Percentiles rank a stretch among this genome's conserved stretches.
Conservation (phyloP, 176 grass and related monocot genomes). For the Coix lacrymajobi region DNA sequence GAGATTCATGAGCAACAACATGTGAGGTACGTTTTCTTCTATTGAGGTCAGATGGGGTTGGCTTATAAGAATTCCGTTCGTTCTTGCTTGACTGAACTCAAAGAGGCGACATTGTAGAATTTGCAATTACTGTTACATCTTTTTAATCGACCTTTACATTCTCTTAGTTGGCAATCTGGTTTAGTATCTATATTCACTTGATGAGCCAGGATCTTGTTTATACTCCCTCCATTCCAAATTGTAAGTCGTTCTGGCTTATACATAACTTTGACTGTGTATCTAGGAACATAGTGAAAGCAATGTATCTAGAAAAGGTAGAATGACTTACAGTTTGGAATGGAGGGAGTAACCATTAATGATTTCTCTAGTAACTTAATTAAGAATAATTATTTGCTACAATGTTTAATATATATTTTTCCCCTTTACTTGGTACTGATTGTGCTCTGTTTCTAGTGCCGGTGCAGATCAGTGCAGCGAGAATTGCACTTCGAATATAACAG, state of each 20-base stretch:
- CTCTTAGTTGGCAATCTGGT: constrained; percentile 10
- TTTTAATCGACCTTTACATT: too few species aligned
- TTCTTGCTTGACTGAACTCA: constrained; percentile 1
- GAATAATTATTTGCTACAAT: neutral
- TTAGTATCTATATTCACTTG: constrained; percentile 6
- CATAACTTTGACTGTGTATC: neutral
- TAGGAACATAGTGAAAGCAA: neutral
- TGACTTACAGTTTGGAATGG: neutral
- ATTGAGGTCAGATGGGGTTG: neutral
- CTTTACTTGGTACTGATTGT: constrained; percentile 21
- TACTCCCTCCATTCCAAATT: neutral
- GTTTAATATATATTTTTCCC: neutral
- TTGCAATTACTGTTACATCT: too few species aligned
- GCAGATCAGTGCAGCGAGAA: constrained; percentile 34
- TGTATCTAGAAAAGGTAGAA: neutral
- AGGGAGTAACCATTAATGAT: neutral
- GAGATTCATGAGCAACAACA: constrained; percentile 6
- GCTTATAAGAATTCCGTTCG: neutral
- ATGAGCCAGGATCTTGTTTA: constrained; percentile 4
- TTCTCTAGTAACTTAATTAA: neutral
- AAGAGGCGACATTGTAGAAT: neutral
- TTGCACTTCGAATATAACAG: constrained; percentile 4
- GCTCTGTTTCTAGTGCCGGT: constrained; percentile 29
- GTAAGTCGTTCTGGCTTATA: neutral
- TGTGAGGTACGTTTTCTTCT: constrained; percentile 38